Conservation (phyloP, 768 basidiomycete genomes). For the Russula earlei region DNA sequence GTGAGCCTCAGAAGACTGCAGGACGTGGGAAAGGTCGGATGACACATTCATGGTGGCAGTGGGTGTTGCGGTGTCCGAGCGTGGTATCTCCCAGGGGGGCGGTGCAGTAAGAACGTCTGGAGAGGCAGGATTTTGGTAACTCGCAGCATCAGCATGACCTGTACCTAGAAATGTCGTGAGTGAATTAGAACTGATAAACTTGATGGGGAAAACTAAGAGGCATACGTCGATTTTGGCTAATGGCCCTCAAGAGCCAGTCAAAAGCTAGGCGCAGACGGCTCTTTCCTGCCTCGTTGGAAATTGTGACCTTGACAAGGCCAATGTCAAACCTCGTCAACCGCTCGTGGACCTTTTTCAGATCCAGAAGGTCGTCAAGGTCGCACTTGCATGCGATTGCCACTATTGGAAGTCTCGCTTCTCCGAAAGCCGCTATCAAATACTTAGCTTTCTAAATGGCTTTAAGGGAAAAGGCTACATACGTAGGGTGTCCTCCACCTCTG, state of each 20-base stretch:
- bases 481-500: slow-evolving; percentile 55
- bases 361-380: slow-evolving; percentile 52
- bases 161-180: not conserved
- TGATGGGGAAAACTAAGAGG: not conserved
- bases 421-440: slow-evolving; percentile 42
- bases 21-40: slow-evolving; percentile 21
- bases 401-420: slow-evolving; percentile 46
- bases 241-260: slow-evolving; percentile 61
- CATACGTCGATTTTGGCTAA: slow-evolving; percentile 28
- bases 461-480: slow-evolving; percentile 40
- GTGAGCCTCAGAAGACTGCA: not conserved
- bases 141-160: slow-evolving; percentile 24
- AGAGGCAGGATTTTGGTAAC: slow-evolving; percentile 64
- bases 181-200: not conserved
- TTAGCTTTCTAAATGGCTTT: slow-evolving; percentile 7
- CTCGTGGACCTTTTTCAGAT: slow-evolving; percentile 42
- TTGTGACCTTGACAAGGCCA: slow-evolving; percentile 70
- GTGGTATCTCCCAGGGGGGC: slow-evolving; percentile 45
- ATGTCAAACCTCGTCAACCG: slow-evolving; percentile 56
- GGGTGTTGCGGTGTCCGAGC: slow-evolving; percentile 43
- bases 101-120: slow-evolving; percentile 46
- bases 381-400: slow-evolving; percentile 86
- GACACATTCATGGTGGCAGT: slow-evolving; percentile 28
- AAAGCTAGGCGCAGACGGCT: slow-evolving; percentile 68
- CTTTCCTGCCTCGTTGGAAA: slow-evolving; percentile 45